A percentile compares a stretch with the other conserved stretches of the same genome.
phyloP scores from a whole-genome alignment of 73 alveolate genomes.

The Blepharisma stoltei region DNA sequence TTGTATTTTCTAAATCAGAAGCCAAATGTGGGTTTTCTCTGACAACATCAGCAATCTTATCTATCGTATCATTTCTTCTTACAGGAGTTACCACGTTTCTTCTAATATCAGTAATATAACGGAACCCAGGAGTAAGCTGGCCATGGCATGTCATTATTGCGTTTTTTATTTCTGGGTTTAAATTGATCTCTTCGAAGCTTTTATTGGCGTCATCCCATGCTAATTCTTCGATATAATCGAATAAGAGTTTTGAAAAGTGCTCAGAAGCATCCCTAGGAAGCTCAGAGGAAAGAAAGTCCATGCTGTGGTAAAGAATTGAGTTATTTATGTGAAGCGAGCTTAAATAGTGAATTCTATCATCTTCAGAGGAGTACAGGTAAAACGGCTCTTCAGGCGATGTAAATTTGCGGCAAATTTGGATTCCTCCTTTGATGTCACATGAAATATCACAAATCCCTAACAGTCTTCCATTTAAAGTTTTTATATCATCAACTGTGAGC shows the following conservation, averaged over 20 bases:
- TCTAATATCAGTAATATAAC: conserved; percentile 56
- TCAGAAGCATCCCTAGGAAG: conserved; percentile 81
- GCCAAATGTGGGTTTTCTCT: conserved; percentile 21
- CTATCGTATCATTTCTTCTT: not conserved
- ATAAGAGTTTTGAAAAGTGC: conserved; percentile 59
- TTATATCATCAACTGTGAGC: conserved; percentile 17
- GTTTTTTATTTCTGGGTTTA: conserved; percentile 41
- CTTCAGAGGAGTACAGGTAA: conserved; percentile 57
- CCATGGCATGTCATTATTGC: conserved; percentile 59
- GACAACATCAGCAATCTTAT: not conserved
- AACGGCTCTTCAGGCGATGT: conserved; percentile 80
- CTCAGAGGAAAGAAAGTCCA: conserved; percentile 80
- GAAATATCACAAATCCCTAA: conserved; percentile 87
- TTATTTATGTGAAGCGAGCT: conserved; percentile 31
- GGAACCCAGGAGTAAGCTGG: conserved; percentile 46
- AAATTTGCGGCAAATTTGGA: conserved; percentile 51
- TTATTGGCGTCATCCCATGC: conserved; percentile 41
- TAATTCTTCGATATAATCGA: conserved; percentile 48
- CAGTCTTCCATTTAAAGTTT: conserved; percentile 31
- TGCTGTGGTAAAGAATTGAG: conserved; percentile 67
- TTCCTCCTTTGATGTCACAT: conserved; percentile 83
- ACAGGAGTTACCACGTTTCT: not conserved
- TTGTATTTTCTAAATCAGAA: conserved; percentile 23
- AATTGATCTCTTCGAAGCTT: conserved; percentile 49
- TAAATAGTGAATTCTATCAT: conserved; percentile 48